Conservation (phyloP, 495 filamentous ascomycete species). For the Venustampulla echinocandica region DNA sequence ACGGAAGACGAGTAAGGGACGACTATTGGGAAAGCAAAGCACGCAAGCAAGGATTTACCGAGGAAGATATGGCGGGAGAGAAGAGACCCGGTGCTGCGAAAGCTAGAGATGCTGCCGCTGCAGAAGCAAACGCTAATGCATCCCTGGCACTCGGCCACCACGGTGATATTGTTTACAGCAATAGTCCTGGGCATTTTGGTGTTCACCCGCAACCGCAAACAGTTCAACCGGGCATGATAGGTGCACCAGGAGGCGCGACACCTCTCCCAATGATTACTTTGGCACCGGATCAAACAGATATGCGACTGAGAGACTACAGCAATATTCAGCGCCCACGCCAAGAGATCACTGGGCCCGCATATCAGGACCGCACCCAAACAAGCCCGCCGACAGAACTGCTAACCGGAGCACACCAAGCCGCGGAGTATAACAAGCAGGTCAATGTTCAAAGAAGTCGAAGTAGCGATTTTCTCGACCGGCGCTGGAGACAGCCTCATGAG, state of each 20-base stretch:
- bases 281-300: constrained; percentile 66
- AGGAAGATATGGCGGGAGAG: constrained; percentile 92
- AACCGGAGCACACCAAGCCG: constrained; percentile 77
- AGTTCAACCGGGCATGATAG: constrained; percentile 61
- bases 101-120: constrained; percentile 68
- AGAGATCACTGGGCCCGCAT: constrained; percentile 80
- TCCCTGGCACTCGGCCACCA: constrained; percentile 51
- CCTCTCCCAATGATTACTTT: constrained; percentile 82
- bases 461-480: constrained; percentile 62
- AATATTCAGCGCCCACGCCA: constrained; percentile 79
- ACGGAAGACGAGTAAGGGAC: constrained; percentile 84
- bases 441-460: constrained; percentile 67
- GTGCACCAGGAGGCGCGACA: constrained; percentile 51
- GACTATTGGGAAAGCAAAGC: constrained; percentile 99
- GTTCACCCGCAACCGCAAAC: constrained; percentile 54
- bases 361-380: constrained; percentile 76
- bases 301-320: constrained; percentile 71
- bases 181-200: constrained; percentile 52
- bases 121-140: constrained; percentile 36
- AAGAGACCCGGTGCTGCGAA: constrained; percentile 91
- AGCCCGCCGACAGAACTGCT: constrained; percentile 76
- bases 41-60: constrained; percentile 94
- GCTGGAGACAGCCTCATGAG: constrained; percentile 73
- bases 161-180: constrained; percentile 73
- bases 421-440: constrained; percentile 81